A percentile compares a stretch with the other conserved stretches of the same genome.
Evolutionary conservation across 768 basidiomycete species (phyloP).

Genomic region (Austroboletus eburneus): DNA sequence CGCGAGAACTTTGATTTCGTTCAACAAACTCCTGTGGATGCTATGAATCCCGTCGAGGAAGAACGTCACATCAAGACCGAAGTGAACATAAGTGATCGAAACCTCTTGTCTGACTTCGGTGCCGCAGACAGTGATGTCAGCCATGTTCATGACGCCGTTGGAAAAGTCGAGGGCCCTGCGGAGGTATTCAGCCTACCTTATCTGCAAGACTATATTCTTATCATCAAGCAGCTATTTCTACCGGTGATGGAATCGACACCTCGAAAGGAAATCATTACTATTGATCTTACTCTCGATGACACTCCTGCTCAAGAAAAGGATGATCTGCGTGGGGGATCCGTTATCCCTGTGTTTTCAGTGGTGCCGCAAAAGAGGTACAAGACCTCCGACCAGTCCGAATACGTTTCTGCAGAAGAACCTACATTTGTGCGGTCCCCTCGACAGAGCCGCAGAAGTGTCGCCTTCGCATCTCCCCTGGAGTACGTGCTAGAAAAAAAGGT

Average conservation of each 20-base stretch:
- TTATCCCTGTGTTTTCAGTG: background rate
- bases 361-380: background rate
- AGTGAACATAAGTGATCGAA: background rate
- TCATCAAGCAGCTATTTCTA: slow-evolving; percentile 9
- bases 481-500: slow-evolving; percentile 5
- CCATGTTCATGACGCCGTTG: background rate
- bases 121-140: background rate
- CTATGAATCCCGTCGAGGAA: background rate
- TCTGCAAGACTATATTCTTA: background rate
- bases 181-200: slow-evolving; percentile 9
- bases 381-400: background rate
- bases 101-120: background rate
- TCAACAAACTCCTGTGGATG: background rate
- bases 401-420: background rate
- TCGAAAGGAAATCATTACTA: slow-evolving; percentile 28
- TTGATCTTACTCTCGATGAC: slow-evolving; percentile 42
- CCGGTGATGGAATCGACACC: slow-evolving; percentile 12
- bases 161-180: slow-evolving; percentile 1
- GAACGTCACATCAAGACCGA: background rate
- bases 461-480: slow-evolving; percentile 29
- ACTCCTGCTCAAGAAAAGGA: slow-evolving; percentile 17
- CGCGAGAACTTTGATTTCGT: slow-evolving; percentile 26
- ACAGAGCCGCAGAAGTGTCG: slow-evolving; percentile 20
- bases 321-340: background rate
- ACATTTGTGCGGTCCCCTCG: slow-evolving; percentile 1